Base-by-base conservation (phyloP, 2,329 filamentous ascomycete genomes). In the Exophiala mesophila region DNA sequence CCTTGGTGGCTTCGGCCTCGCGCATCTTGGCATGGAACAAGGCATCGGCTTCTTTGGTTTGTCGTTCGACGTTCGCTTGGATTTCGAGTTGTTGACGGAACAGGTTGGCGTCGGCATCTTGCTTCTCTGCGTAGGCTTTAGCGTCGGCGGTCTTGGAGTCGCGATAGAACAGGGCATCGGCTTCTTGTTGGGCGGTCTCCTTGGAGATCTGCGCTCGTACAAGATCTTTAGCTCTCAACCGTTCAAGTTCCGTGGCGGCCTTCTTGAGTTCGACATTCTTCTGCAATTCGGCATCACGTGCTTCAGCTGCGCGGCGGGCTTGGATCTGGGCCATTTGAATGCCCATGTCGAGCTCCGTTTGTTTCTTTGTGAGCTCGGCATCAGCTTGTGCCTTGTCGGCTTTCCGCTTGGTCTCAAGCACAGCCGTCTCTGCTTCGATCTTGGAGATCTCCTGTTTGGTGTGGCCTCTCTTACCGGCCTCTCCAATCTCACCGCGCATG, bases 371-470 rank as follows among this genome's bases (percentile, higher is more conserved):
- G 39, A 94, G 76, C 41, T 80, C 80, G 8, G 86, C 84, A 59
- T 92, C 86, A 31, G 88, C 88, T 34, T 76, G 67, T 2, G 85
- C 84, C 49, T 87, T 86, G 66, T 92, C 85, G 33, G 83, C 82
- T 59, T 90, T 88, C 36, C 86, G 81, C 60, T 90, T 81, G 0
- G 87, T 92, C 69, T 90, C 88, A 47, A 86, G 76, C 1, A 92
- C 85, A 1, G 86, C 85, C 1, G 87, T 94, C 55, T 87, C 81
- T 52, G 87, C 86, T 62, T 89, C 79, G 66, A 94, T 94, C 70
- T 88, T 90, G 55, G 86, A 85, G 30, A 94, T 85, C 58, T 89
- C 83, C 41, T 88, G 85, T 61, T 92, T 88, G 50, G 88, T 84
- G 57, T 85, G 76, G 51, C 87, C 87, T 57, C 81, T 78, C 57